Percentiles rank a stretch among this genome's conserved stretches.
phyloP scores from a whole-genome alignment of 441 rosid genomes.

The Jatropha podagrica region DNA sequence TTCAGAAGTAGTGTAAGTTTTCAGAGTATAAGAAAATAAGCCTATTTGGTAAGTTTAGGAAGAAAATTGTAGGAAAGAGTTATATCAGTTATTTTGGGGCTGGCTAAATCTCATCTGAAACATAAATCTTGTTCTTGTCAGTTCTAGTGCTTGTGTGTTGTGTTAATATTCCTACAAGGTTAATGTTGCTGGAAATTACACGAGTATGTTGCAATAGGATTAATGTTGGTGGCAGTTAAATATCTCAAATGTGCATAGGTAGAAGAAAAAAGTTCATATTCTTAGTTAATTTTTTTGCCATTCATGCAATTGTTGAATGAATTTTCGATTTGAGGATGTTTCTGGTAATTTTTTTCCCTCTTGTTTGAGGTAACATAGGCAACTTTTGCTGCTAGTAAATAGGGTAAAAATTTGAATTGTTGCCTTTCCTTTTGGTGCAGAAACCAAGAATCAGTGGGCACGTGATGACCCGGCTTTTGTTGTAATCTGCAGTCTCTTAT shows the following conservation, averaged over 20 bases:
- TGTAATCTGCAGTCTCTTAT: conserved; percentile 90
- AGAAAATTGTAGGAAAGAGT: background rate
- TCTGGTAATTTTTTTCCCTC: conserved; percentile 5
- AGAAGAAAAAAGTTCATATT: background rate
- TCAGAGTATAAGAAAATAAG: background rate
- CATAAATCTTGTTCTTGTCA: background rate
- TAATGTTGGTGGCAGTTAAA: background rate
- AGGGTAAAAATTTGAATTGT: conserved; percentile 4
- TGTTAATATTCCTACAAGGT: background rate
- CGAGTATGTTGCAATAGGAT: background rate
- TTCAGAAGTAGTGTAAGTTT: background rate
- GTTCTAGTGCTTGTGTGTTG: background rate
- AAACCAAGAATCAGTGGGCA: conserved; percentile 99
- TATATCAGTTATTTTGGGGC: background rate
- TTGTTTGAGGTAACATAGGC: conserved; percentile 1
- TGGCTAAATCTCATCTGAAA: background rate
- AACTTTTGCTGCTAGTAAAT: background rate
- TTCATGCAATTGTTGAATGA: conserved; percentile 6
- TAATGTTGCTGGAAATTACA: too few relatives aligned
- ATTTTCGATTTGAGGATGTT: background rate
- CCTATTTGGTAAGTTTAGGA: background rate
- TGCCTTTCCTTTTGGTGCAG: conserved; percentile 41
- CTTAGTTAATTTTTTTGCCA: background rate
- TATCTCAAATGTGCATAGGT: background rate
- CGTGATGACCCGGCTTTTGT: conserved; percentile 98